These are phyloP conservation scores for Pouteria glomerata DNA, from an alignment of 148 eudicot genomes.

Conservation along the genomic window DNA sequence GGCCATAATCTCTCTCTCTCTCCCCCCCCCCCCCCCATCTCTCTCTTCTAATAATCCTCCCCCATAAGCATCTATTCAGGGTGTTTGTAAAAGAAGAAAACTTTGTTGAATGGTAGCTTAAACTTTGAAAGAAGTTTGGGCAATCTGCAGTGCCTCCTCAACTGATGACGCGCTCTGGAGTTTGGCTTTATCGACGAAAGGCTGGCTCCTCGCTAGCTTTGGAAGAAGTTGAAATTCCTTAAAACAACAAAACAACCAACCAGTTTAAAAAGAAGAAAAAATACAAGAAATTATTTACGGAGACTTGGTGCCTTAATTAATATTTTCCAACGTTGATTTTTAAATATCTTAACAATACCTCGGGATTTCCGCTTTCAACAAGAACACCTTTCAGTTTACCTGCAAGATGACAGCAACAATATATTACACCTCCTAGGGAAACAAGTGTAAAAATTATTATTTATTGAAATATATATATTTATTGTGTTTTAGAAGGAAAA, in stretches of 20 bases:
- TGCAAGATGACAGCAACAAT: constrained; percentile 21
- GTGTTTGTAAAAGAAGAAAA: neutral
- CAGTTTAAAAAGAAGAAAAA: neutral
- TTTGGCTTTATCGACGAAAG: neutral
- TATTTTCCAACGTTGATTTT: neutral
- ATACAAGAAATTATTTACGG: neutral
- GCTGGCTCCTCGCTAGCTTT: neutral
- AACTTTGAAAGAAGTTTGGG: constrained; percentile 37
- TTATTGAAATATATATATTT: too few species aligned
- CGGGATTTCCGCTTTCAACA: constrained; percentile 94
- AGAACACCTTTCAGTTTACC: constrained; percentile 92
- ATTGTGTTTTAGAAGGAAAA: neutral
- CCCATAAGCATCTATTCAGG: neutral
- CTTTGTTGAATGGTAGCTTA: constrained; percentile 13
- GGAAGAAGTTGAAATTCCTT: constrained; percentile 44
- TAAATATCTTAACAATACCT: constrained; percentile 42
- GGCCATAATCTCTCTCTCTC: too few species aligned
- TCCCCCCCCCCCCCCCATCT: too few species aligned
- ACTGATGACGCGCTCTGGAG: constrained; percentile 71
- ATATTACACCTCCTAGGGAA: neutral
- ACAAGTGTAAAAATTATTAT: neutral
- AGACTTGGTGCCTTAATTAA: neutral
- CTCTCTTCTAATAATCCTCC: neutral
- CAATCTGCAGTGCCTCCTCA: constrained; percentile 83
- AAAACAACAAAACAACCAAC: neutral